Evolutionary conservation across 129 eudicot species (phyloP), one percentile per base, ranked within the genome.

Genomic region (Flaveria robusta): DNA sequence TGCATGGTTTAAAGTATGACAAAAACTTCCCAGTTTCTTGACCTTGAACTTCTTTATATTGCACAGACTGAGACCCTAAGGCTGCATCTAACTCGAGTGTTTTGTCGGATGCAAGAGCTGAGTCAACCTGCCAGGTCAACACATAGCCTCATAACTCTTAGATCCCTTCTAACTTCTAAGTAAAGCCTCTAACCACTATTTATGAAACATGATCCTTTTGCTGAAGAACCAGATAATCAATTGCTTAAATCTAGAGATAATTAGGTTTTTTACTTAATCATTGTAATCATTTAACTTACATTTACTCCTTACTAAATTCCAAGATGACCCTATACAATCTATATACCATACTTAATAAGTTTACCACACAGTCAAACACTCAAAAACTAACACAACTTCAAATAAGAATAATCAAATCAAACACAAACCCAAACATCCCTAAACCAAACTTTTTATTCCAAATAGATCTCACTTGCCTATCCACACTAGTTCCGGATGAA

Each of bases 1-100:
- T 88, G 74, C 98, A 92, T 3, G 98, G 98, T 81, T 88, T 92
- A 51, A 92, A 92, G 64, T 92, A 90, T 9, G 96, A 90, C 80
- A 92, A 84, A 79, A 92, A 90, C 66, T 88, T 90, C 75, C 88
- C 94, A 12, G 92, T 92, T 86, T 92, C 98, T 72, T 92, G 96
- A 62, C 98, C 92, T 86, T 92, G 92, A 66, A 88, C 84, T 90
- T 92, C 98, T 37, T 89, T 89, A 51, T 92, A 92, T 73, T 92
- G 98, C 77, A 92, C 98, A 23, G 96, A 88, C 50, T 83, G 86
- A 29, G 90, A 88, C 65, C 96, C 96, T 46, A 92, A 88, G 42
- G 84, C 87, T 58, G 82, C 92, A 84, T 92, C 96, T 70, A 92
- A 47, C 79, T 92, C 97, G 15, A 89, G 83, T 12, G 96, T 82